phyloP scores from a whole-genome alignment of 1,284 basidiomycete species.

The Cutaneotrichosporon daszewskae region DNA sequence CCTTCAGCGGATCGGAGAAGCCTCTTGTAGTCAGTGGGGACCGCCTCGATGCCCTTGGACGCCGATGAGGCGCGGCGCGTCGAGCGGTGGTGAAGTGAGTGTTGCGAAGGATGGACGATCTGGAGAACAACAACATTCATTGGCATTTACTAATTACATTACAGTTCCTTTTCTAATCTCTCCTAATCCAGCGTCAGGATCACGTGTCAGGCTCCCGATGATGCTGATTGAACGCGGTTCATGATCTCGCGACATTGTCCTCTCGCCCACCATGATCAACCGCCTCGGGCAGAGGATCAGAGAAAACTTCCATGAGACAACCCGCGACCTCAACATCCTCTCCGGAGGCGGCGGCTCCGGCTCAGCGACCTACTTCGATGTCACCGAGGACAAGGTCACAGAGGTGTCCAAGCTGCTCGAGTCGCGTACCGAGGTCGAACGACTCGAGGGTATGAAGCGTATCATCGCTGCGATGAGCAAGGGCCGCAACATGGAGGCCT shows the following conservation, averaged over 20 bases:
- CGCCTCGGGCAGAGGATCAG: conserved; percentile 46
- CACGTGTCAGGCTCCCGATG: neutral
- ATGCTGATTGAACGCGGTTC: no score
- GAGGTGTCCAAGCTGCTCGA: conserved; percentile 78
- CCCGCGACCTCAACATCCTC: conserved; percentile 44
- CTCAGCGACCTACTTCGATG: conserved; percentile 44
- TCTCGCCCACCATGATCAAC: conserved; percentile 29
- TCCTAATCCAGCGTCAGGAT: neutral
- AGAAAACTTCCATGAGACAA: conserved; percentile 49
- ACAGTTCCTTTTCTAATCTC: neutral
- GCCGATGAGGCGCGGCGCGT: no score
- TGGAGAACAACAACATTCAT: neutral
- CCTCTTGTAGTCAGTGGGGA: no score
- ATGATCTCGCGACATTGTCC: no score
- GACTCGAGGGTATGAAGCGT: conserved; percentile 87
- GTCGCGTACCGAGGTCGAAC: conserved; percentile 76
- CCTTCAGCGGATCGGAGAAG: no score
- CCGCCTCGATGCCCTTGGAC: no score
- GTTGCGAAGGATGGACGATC: neutral
- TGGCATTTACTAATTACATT: neutral
- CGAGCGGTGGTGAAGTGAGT: neutral
- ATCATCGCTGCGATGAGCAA: conserved; percentile 92
- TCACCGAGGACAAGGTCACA: conserved; percentile 45
- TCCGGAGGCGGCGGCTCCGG: conserved; percentile 29
- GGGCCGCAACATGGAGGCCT: conserved; percentile 81